phyloP scores from a whole-genome alignment of 306 rosid genomes.

The Gynostemma pentaphyllum region DNA sequence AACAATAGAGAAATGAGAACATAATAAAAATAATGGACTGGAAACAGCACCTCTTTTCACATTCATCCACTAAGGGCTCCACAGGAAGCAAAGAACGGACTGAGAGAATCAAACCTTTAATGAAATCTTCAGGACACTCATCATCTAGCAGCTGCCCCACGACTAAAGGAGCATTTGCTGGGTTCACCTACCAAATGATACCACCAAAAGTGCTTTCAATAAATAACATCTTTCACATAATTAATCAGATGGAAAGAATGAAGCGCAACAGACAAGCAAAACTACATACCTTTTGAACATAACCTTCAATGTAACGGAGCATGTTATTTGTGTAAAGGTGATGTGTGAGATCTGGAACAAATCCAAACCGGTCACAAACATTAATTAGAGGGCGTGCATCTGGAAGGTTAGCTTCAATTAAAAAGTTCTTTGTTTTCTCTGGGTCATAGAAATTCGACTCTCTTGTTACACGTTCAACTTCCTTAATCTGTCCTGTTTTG shows the following conservation, averaged over 20 bases:
- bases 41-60: slow-evolving; percentile 80
- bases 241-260: neutral
- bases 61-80: slow-evolving; percentile 95
- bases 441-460: slow-evolving; percentile 95
- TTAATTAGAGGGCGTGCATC: slow-evolving; percentile 96
- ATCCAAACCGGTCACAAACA: slow-evolving; percentile 98
- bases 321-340: slow-evolving; percentile 88
- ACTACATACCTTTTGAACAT: slow-evolving; percentile 83
- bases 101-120: slow-evolving; percentile 92
- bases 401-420: slow-evolving; percentile 98
- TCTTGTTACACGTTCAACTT: slow-evolving; percentile 97
- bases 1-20: slow-evolving; percentile 9
- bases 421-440: slow-evolving; percentile 91
- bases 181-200: slow-evolving; percentile 65
- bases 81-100: slow-evolving; percentile 99
- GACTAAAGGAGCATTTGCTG: slow-evolving; percentile 95
- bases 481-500: slow-evolving; percentile 97
- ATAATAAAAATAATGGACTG: neutral
- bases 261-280: neutral
- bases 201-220: neutral
- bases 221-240: neutral
- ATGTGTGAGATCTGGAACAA: slow-evolving; percentile 98
- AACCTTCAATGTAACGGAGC: slow-evolving; percentile 99
- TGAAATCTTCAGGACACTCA: slow-evolving; percentile 98
- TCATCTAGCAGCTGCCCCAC: slow-evolving; percentile 98